Evolutionary conservation across 331 rosid species (phyloP).

Genomic region (Telfairia occidentalis): DNA sequence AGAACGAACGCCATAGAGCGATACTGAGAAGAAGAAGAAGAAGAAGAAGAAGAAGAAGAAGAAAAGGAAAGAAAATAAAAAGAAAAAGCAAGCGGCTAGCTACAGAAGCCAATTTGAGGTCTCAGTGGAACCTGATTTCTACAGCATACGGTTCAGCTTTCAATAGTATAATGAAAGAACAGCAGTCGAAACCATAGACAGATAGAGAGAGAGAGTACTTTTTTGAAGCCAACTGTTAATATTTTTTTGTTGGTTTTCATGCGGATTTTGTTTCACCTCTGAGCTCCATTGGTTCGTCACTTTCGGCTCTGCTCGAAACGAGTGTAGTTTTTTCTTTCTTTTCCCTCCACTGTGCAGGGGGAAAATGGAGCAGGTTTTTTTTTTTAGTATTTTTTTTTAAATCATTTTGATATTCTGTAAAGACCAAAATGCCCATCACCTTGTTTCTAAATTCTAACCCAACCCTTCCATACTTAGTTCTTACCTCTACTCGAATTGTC

Average conservation of each 20-base stretch:
- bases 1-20: not conserved
- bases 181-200: not conserved
- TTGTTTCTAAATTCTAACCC: not conserved
- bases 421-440: slow-evolving; percentile 26
- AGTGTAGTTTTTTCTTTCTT: slow-evolving; percentile 25
- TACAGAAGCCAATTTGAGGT: slow-evolving; percentile 7
- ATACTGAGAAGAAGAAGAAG: too few species aligned
- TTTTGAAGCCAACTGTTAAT: slow-evolving; percentile 11
- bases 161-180: slow-evolving; percentile 9
- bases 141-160: slow-evolving; percentile 9
- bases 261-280: slow-evolving; percentile 24
- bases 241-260: slow-evolving; percentile 13
- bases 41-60: not conserved
- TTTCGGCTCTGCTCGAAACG: slow-evolving; percentile 44
- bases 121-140: slow-evolving; percentile 8
- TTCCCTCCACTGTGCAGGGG: slow-evolving; percentile 35
- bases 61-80: not conserved
- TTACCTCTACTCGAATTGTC: not conserved
- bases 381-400: not conserved
- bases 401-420: not conserved
- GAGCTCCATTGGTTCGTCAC: slow-evolving; percentile 77
- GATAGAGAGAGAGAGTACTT: slow-evolving; percentile 4
- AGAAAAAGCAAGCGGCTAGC: not conserved
- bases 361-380: not conserved
- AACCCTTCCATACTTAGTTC: not conserved